phyloP scores from a whole-genome alignment of 371 early-diverging fungal species.

The Mycotypha africana region DNA sequence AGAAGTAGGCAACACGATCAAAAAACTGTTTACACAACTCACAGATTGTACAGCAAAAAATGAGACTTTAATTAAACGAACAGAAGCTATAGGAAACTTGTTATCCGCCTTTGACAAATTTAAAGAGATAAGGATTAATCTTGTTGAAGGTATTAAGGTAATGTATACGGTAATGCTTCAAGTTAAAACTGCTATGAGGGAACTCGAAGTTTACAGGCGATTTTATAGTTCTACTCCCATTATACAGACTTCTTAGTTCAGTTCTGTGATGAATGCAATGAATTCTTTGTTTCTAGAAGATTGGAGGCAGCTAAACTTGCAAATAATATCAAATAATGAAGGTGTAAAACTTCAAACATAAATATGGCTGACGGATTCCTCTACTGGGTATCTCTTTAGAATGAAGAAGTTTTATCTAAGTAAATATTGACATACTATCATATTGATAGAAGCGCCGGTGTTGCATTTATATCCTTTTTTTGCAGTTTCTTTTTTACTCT shows the following conservation, averaged over 20 bases:
- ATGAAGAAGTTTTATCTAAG: too few species aligned
- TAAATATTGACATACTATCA: too few species aligned
- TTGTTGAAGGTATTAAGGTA: constrained; percentile 66
- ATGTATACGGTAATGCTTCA: not conserved
- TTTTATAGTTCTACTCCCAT: constrained; percentile 62
- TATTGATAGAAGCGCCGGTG: too few species aligned
- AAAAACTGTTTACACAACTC: constrained; percentile 55
- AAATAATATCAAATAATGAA: too few species aligned
- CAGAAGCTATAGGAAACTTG: constrained; percentile 63
- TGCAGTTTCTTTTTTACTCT: too few species aligned
- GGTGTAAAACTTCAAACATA: too few species aligned
- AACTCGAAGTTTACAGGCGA: too few species aligned
- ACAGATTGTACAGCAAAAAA: constrained; percentile 28
- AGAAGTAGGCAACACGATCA: constrained; percentile 53
- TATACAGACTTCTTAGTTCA: constrained; percentile 58
- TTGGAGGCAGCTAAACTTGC: constrained; percentile 61
- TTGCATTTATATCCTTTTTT: too few species aligned
- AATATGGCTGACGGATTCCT: too few species aligned
- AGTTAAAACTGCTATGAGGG: not conserved
- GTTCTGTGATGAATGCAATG: constrained; percentile 57
- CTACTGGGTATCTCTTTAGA: too few species aligned
- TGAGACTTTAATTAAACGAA: constrained; percentile 46
- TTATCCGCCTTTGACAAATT: constrained; percentile 63
- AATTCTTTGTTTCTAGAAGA: constrained; percentile 65
- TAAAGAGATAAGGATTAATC: constrained; percentile 57